These are phyloP conservation scores for Linum lewisii DNA, from an alignment of 345 rosid genomes.

Conservation along the genomic window DNA sequence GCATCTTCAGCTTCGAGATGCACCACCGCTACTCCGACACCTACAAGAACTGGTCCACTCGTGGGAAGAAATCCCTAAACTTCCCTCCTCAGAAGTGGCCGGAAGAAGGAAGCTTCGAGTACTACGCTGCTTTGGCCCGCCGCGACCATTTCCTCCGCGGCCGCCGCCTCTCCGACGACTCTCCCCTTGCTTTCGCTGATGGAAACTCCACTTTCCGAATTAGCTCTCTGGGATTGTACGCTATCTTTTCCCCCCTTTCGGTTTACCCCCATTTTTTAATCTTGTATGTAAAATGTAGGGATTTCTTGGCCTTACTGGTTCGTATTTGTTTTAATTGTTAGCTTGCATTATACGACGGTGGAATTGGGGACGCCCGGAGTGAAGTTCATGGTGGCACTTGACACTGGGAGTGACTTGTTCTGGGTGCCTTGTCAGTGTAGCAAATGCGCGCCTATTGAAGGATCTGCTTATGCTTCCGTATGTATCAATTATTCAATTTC, in stretches of 20 bases:
- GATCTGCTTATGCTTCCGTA: slow-evolving; percentile 55
- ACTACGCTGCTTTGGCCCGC: slow-evolving; percentile 51
- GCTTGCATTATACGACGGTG: slow-evolving; percentile 85
- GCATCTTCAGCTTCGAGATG: slow-evolving; percentile 76
- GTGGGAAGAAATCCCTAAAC: slow-evolving; percentile 21
- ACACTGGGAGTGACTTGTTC: slow-evolving; percentile 78
- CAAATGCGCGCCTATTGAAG: slow-evolving; percentile 58
- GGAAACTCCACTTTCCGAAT: slow-evolving; percentile 69
- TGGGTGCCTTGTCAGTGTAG: slow-evolving; percentile 92
- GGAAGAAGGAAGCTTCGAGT: slow-evolving; percentile 51
- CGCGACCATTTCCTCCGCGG: slow-evolving; percentile 54
- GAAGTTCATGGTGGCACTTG: slow-evolving; percentile 89
- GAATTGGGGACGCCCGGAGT: slow-evolving; percentile 73
- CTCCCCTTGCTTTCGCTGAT: slow-evolving; percentile 49
- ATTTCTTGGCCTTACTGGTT: slow-evolving; percentile 9
- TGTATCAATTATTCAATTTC: slow-evolving; percentile 10
- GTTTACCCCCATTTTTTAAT: not conserved
- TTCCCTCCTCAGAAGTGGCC: slow-evolving; percentile 37
- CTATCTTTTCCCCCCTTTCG: not conserved
- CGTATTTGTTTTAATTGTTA: slow-evolving; percentile 11
- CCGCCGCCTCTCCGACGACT: slow-evolving; percentile 34
- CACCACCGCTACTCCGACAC: slow-evolving; percentile 65
- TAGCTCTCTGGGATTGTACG: slow-evolving; percentile 77
- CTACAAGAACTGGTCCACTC: slow-evolving; percentile 44
- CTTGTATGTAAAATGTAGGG: not conserved